Conservation (phyloP, 768 basidiomycete species). For the Neoboletus magnificus region DNA sequence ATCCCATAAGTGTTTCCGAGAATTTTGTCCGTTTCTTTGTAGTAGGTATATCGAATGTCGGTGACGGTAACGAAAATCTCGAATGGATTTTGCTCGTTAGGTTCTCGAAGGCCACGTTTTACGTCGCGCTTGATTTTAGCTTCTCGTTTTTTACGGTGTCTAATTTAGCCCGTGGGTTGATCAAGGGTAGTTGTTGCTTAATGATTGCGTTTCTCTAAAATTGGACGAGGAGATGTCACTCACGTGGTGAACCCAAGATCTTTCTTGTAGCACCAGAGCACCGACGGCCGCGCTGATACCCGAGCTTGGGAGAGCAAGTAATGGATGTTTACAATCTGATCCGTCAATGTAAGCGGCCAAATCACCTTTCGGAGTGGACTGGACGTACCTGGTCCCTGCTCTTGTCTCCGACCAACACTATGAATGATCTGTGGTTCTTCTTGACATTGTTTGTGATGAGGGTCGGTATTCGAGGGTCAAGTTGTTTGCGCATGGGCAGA, state of each 20-base stretch:
- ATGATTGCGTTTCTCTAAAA: neutral
- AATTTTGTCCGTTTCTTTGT: conserved; percentile 96
- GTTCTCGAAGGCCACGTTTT: conserved; percentile 89
- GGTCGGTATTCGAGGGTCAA: conserved; percentile 89
- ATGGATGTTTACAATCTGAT: conserved; percentile 89
- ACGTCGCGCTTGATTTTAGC: conserved; percentile 96
- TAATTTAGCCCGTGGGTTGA: conserved; percentile 24
- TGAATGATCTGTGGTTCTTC: conserved; percentile 89
- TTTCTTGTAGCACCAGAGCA: conserved; percentile 99
- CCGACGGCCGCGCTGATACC: conserved; percentile 84
- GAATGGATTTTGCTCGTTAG: conserved; percentile 95
- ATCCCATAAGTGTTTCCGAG: conserved; percentile 98
- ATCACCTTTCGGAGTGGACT: neutral
- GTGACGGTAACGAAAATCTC: conserved; percentile 99
- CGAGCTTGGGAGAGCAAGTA: conserved; percentile 90
- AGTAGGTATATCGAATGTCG: conserved; percentile 98
- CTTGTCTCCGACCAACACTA: conserved; percentile 94
- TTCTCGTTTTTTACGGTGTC: conserved; percentile 95
- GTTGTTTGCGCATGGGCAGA: conserved; percentile 72
- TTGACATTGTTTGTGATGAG: conserved; percentile 94
- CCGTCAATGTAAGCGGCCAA: neutral
- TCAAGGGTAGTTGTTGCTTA: neutral
- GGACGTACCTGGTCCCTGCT: conserved; percentile 78
- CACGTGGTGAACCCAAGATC: conserved; percentile 94
- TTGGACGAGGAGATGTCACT: conserved; percentile 22